Conservation (phyloP, 108 stramenopile species). For the Stephanodiscus minutulus region DNA sequence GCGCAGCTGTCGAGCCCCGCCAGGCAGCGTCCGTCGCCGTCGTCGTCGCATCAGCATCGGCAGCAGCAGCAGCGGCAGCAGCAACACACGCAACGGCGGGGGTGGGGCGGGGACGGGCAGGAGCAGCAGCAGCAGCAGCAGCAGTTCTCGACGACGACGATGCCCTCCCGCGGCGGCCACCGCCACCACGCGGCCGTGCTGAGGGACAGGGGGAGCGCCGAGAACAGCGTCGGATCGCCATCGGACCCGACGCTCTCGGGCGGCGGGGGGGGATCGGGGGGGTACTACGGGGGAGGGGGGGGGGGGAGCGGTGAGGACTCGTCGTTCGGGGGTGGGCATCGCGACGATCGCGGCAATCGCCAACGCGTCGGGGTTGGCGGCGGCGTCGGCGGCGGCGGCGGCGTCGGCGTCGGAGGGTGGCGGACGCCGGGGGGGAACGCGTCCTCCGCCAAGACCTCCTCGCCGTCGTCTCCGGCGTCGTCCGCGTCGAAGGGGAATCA, state of each 20-base stretch:
- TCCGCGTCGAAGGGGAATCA: conserved; percentile 11
- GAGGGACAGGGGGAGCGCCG: conserved; percentile 44
- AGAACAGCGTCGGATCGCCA: conserved; percentile 36
- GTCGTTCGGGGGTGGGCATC: too few species aligned
- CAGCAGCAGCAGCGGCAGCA: neutral
- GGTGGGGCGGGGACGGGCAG: neutral
- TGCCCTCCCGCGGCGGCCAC: neutral
- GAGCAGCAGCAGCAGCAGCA: conserved; percentile 14
- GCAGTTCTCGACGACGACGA: conserved; percentile 10
- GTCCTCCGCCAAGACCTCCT: too few species aligned
- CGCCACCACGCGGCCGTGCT: conserved; percentile 22
- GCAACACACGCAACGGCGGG: neutral
- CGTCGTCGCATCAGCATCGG: neutral
- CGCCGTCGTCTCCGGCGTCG: neutral
- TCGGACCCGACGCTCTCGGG: conserved; percentile 18
- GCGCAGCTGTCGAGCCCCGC: too few species aligned
- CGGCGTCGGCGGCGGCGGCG: neutral
- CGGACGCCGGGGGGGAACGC: too few species aligned
- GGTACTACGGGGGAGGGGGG: too few species aligned
- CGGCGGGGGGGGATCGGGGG: neutral
- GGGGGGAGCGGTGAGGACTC: too few species aligned
- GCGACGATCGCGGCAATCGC: too few species aligned
- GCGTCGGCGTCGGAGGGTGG: neutral
- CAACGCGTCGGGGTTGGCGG: neutral
- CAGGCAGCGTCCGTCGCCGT: too few species aligned